Conservation (phyloP, 2,329 filamentous ascomycete genomes). For the Pyrenophora seminiperda region DNA sequence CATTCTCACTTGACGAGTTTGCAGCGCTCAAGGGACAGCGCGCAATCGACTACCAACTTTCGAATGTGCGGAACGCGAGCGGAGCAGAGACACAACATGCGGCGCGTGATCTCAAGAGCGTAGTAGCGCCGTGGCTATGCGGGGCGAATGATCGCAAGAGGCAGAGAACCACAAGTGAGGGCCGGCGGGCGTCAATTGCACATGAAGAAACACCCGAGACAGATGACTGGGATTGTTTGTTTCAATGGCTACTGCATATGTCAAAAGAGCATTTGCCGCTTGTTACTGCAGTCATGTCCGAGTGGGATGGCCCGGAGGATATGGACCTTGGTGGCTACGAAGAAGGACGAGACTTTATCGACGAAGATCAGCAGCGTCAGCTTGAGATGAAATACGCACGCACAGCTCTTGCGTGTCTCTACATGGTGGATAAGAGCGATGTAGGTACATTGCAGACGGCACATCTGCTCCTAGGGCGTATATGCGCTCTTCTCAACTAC, state of each 20-base stretch:
- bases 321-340: conserved; percentile 68
- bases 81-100: conserved; percentile 44
- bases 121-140: conserved; percentile 77
- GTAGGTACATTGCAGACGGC: conserved; percentile 64
- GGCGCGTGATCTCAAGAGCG: conserved; percentile 68
- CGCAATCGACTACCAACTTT: conserved; percentile 66
- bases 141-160: conserved; percentile 65
- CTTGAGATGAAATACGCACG: conserved; percentile 70
- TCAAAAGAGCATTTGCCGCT: conserved; percentile 65
- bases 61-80: conserved; percentile 26
- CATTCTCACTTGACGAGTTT: conserved; percentile 67
- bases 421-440: conserved; percentile 66
- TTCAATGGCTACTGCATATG: conserved; percentile 68
- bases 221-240: conserved; percentile 70
- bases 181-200: conserved; percentile 38
- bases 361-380: conserved; percentile 64
- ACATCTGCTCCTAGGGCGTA: conserved; percentile 64
- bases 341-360: conserved; percentile 59
- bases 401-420: conserved; percentile 69
- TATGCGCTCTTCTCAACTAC: conserved; percentile 65
- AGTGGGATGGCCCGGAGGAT: conserved; percentile 76
- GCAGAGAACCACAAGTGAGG: conserved; percentile 49
- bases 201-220: conserved; percentile 39
- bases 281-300: conserved; percentile 67
- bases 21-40: conserved; percentile 63